Base-by-base conservation (phyloP, 495 filamentous ascomycete species). In the Talaromyces adpressus region DNA sequence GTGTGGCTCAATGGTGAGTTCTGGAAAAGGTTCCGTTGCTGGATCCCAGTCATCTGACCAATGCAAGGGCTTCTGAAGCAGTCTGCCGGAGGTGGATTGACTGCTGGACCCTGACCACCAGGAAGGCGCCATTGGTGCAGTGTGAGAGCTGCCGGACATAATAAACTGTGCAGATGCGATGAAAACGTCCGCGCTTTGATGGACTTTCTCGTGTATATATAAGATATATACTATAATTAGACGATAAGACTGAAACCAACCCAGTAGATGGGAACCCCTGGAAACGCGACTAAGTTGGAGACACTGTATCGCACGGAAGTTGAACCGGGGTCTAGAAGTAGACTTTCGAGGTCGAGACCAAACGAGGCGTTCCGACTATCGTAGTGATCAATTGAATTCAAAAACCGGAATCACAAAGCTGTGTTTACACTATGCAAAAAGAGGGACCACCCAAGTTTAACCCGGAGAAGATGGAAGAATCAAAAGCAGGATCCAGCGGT, bases 141-240 rank as follows among this genome's bases (percentile, higher is more conserved):
- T 29, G 51, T 54, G 51, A 54, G 51, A 22, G 51, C 25, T 54
- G 51, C 9, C 25, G 12, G 51, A 54, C 51, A 54, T 54, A 6
- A 25, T 29, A 29, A 53, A 25, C 6, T 54, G 25, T 54, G 51
- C 11, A 53, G 25, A 54, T 25, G 25, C 51, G 51, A 53, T 5
- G 20, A 27, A 25, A 54, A 25, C 51, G 51, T 16, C 51, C 14
- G 9, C 23, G 22, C 25, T 29, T 4, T 54, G 51, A 49, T 49
- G 45, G 45, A 18, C n/a, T 9, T 14, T 20, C 23, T 27, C 51
- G 8, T 12, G 3, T 23, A 54, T 23, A 54, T 54, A 54, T 7
- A 54, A 27, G 20, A 29, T 54, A 54, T 54, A 54, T 54, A 29
- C 51, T 54, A 54, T 54, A 54, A 54, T 54, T 54, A 54, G 51